phyloP scores from a whole-genome alignment of 2,329 filamentous ascomycete species.

The Rhinocladiella mackenziei region DNA sequence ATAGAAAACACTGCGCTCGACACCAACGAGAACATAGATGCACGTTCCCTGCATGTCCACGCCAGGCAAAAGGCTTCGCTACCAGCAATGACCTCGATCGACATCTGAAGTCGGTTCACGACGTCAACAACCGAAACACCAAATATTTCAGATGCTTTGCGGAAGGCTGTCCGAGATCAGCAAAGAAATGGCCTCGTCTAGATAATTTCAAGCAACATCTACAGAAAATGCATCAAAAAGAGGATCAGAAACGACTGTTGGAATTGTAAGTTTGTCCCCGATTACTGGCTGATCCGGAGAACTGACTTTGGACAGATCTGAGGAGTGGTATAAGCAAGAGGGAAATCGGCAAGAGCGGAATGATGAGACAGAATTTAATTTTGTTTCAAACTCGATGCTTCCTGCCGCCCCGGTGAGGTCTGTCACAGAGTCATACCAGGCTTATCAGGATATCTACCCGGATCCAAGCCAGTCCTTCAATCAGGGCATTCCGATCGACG shows the following conservation, averaged over 20 bases:
- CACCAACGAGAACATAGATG: constrained; percentile 68
- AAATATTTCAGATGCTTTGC: constrained; percentile 60
- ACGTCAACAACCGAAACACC: constrained; percentile 38
- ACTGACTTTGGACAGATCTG: too few relatives aligned
- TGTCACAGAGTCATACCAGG: not conserved
- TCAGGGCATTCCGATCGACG: not conserved
- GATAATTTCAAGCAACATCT: constrained; percentile 88
- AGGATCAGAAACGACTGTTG: constrained; percentile 45
- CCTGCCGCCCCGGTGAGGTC: not conserved
- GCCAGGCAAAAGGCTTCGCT: constrained; percentile 63
- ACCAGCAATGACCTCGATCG: constrained; percentile 78
- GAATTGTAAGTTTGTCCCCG: too few relatives aligned
- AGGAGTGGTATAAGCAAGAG: constrained; percentile 36
- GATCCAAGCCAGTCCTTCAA: not conserved
- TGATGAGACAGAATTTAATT: constrained; percentile 4
- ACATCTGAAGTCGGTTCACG: constrained; percentile 70
- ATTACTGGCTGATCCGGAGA: too few relatives aligned
- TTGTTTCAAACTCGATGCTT: not conserved
- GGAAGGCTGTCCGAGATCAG: constrained; percentile 53
- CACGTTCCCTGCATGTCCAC: constrained; percentile 52
- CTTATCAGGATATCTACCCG: constrained; percentile 5
- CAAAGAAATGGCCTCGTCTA: constrained; percentile 71
- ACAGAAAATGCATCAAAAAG: constrained; percentile 58
- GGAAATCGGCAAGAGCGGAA: not conserved
- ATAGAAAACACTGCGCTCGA: constrained; percentile 69